Percentiles rank a stretch among this genome's conserved stretches.
Evolutionary conservation across 495 filamentous ascomycete species (phyloP).

Genomic region (Glutinoglossum americanum): DNA sequence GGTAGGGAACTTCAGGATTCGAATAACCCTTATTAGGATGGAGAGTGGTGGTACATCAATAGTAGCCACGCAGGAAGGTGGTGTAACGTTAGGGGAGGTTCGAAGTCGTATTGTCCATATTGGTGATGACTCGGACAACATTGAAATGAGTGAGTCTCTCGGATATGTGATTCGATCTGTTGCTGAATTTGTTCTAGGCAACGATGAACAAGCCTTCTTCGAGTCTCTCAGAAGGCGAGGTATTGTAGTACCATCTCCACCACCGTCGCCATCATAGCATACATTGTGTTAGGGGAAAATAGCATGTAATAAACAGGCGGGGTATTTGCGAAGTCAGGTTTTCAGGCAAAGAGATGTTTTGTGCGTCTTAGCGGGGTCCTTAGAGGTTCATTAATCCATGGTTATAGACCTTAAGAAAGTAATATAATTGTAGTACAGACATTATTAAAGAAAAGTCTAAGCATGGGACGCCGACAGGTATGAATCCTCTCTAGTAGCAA

Average conservation of each 20-base stretch:
- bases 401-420: neutral
- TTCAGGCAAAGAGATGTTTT: neutral
- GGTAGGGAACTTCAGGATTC: neutral
- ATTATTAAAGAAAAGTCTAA: neutral
- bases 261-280: neutral
- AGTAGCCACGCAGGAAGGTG: neutral
- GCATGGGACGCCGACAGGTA: too few relatives aligned
- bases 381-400: neutral
- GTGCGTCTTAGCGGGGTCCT: neutral
- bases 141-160: neutral
- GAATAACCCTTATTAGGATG: conserved; percentile 5
- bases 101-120: neutral
- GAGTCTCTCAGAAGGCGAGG: neutral
- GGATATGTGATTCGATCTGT: neutral
- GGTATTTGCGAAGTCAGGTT: neutral
- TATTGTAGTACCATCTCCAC: neutral
- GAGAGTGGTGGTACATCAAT: neutral
- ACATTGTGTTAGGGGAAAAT: neutral
- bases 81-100: neutral
- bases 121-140: neutral
- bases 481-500: too few relatives aligned
- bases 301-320: neutral
- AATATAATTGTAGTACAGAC: neutral
- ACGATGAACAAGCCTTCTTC: neutral
- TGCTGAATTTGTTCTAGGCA: neutral